Percentiles rank a stretch among this genome's conserved stretches.
phyloP scores from a whole-genome alignment of 2,329 filamentous ascomycete species.

The Fusarium odoratissimum region DNA sequence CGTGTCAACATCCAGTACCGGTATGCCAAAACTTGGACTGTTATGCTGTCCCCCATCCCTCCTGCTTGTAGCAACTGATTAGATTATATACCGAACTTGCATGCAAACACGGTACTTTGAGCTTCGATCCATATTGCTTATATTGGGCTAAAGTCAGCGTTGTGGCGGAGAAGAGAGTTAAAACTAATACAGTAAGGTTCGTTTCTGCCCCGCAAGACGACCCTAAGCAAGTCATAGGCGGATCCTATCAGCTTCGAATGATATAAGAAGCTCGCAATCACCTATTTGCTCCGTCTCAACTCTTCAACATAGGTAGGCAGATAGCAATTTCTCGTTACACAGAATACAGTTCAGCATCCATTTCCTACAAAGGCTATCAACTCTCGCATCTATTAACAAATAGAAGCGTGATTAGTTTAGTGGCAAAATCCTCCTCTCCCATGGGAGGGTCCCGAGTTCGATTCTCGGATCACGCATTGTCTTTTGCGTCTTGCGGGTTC shows the following conservation, averaged over 20 bases:
- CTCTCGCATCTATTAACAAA: neutral
- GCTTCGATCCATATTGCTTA: neutral
- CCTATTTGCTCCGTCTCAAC: neutral
- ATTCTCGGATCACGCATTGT: constrained; percentile 50
- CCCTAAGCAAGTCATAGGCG: constrained; percentile 4
- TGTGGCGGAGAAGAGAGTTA: neutral
- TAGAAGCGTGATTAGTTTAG: constrained; percentile 51
- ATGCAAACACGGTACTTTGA: neutral
- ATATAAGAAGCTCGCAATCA: constrained; percentile 22
- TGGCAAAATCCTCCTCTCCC: constrained; percentile 56
- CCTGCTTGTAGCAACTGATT: neutral
- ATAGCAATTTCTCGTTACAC: neutral
- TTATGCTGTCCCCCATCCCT: neutral
- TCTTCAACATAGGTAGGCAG: neutral
- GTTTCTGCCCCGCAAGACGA: constrained; percentile 9
- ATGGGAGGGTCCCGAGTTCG: constrained; percentile 53
- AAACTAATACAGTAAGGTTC: constrained; percentile 4
- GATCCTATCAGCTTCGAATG: neutral
- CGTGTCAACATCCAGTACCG: neutral
- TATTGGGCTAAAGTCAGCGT: neutral
- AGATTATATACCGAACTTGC: neutral
- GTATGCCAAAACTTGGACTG: neutral
- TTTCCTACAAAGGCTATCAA: constrained; percentile 1
- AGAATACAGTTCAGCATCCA: neutral
- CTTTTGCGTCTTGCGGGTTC: constrained; percentile 1